phyloP scores from a whole-genome alignment of 306 rosid species.

The Gynostemma pentaphyllum region DNA sequence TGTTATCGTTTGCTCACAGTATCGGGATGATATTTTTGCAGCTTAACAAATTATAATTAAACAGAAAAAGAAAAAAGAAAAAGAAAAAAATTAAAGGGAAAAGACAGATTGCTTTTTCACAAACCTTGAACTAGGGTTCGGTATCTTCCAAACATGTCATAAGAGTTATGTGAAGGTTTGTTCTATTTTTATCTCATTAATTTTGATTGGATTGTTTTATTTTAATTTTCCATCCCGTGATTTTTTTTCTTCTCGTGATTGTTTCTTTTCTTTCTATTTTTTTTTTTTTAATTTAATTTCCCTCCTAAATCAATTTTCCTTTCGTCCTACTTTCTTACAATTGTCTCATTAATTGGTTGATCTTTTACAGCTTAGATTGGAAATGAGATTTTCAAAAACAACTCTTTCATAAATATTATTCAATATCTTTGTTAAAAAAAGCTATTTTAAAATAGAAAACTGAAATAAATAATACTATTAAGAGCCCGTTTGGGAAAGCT shows the following conservation, averaged over 20 bases:
- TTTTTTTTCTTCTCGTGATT: background rate
- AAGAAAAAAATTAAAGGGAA: background rate
- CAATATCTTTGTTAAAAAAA: too few relatives aligned
- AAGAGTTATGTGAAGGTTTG: slow-evolving; percentile 3
- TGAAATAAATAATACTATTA: too few relatives aligned
- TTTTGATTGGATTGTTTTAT: background rate
- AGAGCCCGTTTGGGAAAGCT: too few relatives aligned
- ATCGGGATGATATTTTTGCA: background rate
- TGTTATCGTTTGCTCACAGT: background rate
- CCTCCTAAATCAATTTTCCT: background rate
- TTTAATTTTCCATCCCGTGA: background rate
- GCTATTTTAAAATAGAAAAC: too few relatives aligned
- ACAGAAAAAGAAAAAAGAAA: background rate
- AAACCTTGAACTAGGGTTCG: background rate
- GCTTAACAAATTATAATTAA: background rate
- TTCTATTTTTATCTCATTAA: background rate
- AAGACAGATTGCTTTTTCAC: background rate
- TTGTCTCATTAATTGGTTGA: too few relatives aligned
- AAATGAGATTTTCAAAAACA: too few relatives aligned
- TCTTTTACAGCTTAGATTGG: too few relatives aligned
- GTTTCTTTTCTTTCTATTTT: background rate
- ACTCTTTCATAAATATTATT: too few relatives aligned
- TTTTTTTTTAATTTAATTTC: background rate
- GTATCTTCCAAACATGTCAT: slow-evolving; percentile 3
- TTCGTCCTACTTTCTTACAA: too few relatives aligned